These are phyloP conservation scores for Thraustotheca clavata DNA, from an alignment of 352 stramenopile genomes.

Conservation along the genomic window DNA sequence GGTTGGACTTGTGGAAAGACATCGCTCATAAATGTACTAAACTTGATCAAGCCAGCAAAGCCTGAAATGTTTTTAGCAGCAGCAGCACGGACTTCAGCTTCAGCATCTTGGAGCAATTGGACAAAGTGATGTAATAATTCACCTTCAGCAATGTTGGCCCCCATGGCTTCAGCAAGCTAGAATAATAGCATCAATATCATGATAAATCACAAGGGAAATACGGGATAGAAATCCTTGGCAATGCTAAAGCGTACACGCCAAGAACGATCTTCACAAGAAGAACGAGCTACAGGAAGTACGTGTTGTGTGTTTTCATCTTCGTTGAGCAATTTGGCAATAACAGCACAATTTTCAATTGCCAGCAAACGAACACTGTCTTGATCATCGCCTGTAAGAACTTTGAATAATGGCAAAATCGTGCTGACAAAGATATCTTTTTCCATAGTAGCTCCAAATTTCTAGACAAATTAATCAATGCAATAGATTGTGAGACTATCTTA, in stretches of 20 bases:
- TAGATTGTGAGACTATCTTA: conserved; percentile 23
- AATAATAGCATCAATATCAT: background rate
- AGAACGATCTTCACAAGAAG: conserved; percentile 76
- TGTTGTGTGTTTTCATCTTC: conserved; percentile 69
- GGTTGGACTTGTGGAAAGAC: conserved; percentile 85
- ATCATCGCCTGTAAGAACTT: conserved; percentile 85
- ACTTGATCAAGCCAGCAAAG: conserved; percentile 89
- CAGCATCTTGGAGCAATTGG: conserved; percentile 86
- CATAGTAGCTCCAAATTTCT: conserved; percentile 63
- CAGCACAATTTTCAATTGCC: conserved; percentile 80
- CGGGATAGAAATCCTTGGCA: conserved; percentile 88
- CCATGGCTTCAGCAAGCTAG: conserved; percentile 67
- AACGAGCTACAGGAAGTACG: conserved; percentile 64
- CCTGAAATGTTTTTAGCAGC: conserved; percentile 88
- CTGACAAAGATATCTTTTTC: conserved; percentile 64
- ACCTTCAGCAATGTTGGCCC: conserved; percentile 66
- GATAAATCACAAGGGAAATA: conserved; percentile 29
- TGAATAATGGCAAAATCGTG: conserved; percentile 79
- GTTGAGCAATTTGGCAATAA: conserved; percentile 62
- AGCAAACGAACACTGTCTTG: conserved; percentile 93
- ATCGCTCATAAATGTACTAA: conserved; percentile 83
- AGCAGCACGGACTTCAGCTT: conserved; percentile 90
- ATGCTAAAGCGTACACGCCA: conserved; percentile 93
- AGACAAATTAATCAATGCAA: background rate
- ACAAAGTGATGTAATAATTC: conserved; percentile 88